A percentile compares a stretch with the other conserved stretches of the same genome.
Conservation (phyloP, 768 basidiomycete genomes). For the Panellus pusillus region DNA sequence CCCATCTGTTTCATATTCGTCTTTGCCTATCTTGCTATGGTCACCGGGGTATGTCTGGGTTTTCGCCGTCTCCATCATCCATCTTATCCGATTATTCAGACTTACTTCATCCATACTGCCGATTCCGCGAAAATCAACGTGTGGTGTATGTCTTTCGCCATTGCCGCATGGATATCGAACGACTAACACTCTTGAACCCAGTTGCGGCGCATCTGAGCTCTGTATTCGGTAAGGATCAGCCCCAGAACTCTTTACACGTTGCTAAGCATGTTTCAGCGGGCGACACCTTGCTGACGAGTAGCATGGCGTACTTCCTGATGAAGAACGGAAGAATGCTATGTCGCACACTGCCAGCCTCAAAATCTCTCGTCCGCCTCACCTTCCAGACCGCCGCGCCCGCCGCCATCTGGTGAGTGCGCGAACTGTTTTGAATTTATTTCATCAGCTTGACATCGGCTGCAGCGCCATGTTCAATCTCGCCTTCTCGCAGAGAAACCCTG, state of each 20-base stretch:
- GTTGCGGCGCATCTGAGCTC: slow-evolving; percentile 30
- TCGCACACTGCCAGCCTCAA: slow-evolving; percentile 31
- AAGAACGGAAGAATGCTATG: slow-evolving; percentile 27
- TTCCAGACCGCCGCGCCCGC: slow-evolving; percentile 34
- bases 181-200: slow-evolving; percentile 6
- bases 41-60: slow-evolving; percentile 22
- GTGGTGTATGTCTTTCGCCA: slow-evolving; percentile 28
- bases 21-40: slow-evolving; percentile 30
- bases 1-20: slow-evolving; percentile 25
- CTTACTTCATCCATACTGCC: slow-evolving; percentile 27
- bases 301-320: slow-evolving; percentile 32
- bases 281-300: slow-evolving; percentile 28
- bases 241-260: background rate
- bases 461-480: slow-evolving; percentile 37
- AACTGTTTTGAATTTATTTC: background rate
- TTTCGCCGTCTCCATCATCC: slow-evolving; percentile 2
- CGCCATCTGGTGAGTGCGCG: slow-evolving; percentile 30
- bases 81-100: slow-evolving; percentile 14
- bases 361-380: slow-evolving; percentile 30
- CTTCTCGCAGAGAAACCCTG: slow-evolving; percentile 31
- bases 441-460: background rate
- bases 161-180: background rate
- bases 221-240: slow-evolving; percentile 25
- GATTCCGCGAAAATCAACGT: slow-evolving; percentile 19
- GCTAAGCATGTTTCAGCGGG: slow-evolving; percentile 24